These are phyloP conservation scores for Entrophospora sp. DNA, from an alignment of 192 early-diverging fungal genomes.

Conservation along the genomic window DNA sequence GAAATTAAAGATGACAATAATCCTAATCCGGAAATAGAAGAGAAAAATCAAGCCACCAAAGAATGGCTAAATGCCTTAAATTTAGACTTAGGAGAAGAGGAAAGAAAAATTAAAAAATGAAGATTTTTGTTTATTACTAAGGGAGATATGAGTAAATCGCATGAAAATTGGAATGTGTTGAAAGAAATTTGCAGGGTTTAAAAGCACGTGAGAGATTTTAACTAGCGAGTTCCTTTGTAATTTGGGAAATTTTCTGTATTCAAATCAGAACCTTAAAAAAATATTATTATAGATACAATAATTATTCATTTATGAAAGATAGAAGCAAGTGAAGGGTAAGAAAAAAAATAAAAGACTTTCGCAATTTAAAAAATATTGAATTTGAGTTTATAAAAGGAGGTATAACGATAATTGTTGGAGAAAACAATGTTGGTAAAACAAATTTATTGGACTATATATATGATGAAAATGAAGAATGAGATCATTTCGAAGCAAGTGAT, in stretches of 20 bases:
- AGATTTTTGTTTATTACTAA: constrained; percentile 17
- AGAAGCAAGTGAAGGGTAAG: background rate
- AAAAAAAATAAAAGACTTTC: background rate
- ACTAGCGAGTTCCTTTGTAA: background rate
- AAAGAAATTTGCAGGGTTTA: background rate
- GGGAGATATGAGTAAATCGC: constrained; percentile 14
- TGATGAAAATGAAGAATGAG: background rate
- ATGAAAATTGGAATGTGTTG: constrained; percentile 15
- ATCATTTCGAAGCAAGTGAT: background rate
- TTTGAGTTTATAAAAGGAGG: background rate
- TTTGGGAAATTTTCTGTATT: background rate
- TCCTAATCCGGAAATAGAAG: background rate
- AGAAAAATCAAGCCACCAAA: constrained; percentile 1
- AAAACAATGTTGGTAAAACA: background rate
- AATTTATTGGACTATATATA: background rate
- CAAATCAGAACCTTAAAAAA: background rate
- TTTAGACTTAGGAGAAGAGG: constrained; percentile 5
- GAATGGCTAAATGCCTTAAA: constrained; percentile 3
- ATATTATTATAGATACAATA: background rate
- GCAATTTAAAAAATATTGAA: background rate
- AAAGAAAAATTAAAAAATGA: constrained; percentile 11
- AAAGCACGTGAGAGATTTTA: background rate
- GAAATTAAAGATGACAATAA: constrained; percentile 9
- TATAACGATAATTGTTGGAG: background rate
- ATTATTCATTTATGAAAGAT: background rate